phyloP scores from a whole-genome alignment of 192 early-diverging fungal genomes.

The Paraglomus brasilianum region DNA sequence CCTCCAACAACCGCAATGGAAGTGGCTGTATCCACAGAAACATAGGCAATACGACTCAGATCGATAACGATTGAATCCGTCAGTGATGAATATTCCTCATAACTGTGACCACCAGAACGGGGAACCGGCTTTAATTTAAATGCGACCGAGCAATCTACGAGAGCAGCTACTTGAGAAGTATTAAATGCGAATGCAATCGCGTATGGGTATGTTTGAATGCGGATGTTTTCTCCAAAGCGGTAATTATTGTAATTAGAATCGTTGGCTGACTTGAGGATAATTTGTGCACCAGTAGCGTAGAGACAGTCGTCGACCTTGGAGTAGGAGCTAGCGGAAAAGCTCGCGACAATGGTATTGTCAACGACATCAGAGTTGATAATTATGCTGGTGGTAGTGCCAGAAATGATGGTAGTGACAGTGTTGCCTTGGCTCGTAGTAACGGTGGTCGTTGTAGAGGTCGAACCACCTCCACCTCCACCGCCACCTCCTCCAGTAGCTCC shows the following conservation, averaged over 20 bases:
- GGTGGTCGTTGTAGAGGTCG: too few relatives aligned
- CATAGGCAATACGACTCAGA: constrained; percentile 37
- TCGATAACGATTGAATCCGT: constrained; percentile 51
- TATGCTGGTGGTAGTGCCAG: too few relatives aligned
- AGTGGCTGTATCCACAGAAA: constrained; percentile 26
- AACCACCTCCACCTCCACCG: too few relatives aligned
- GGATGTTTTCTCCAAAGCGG: neutral
- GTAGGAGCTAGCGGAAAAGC: neutral
- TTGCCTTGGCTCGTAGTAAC: too few relatives aligned
- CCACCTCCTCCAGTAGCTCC: too few relatives aligned
- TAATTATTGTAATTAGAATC: neutral
- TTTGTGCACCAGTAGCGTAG: neutral
- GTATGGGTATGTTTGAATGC: constrained; percentile 4
- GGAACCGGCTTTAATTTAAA: neutral
- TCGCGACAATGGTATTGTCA: too few relatives aligned
- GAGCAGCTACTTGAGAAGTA: constrained; percentile 18
- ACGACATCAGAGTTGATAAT: too few relatives aligned
- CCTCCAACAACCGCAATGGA: constrained; percentile 39
- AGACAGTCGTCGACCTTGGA: neutral
- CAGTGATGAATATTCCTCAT: constrained; percentile 13
- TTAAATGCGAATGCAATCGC: constrained; percentile 16
- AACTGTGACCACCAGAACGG: constrained; percentile 27
- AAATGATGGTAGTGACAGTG: too few relatives aligned
- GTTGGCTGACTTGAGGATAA: neutral
- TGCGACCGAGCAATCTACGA: constrained; percentile 7